Base-by-base conservation (phyloP, 2,329 filamentous ascomycete species). In the Dryadomyces sulphureus region DNA sequence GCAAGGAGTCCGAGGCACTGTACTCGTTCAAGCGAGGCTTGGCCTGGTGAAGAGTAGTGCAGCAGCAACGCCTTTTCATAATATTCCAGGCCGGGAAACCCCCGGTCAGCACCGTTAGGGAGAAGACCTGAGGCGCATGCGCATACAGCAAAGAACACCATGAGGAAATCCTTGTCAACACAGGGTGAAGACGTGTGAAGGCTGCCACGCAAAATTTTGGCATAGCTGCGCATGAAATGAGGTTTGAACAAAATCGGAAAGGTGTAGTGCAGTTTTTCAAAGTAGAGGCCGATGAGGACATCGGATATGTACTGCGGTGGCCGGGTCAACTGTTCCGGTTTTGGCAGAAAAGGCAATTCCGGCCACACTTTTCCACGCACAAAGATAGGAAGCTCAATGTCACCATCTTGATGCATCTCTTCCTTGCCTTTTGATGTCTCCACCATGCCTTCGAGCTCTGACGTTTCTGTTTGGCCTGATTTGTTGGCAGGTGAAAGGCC, bases 81-180 rank as follows among this genome's bases (percentile, higher is more conserved):
- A 36, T 55, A 53, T 11, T 55, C 53, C 12, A 56, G 32, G 4
- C 55, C 55, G 0, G 54, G 45, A 19, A 56, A 53, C 1, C 45
- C 41, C 7, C 39, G 36, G 5, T 52, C 51, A 1, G 49, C 36
- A 6, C 46, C 45, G 0, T 43, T 41, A 2, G 53, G 55, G 9
- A 58, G 43, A 9, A 57, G 51, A 12, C 57, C 53, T 0, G 57
- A 56, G 8, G 57, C 53, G 20, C 57, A 59, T 0, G 57, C 57
- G 38, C 57, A 59, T 0, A 59, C 54, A 6, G 57, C 53, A 24
- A 56, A 59, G 47, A 59, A 59, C 3, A 59, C 54, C 20, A 52
- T 52, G 4, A 59, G 47, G 34, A 58, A 59, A 16, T 54, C 49
- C 12, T 48, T 44, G 32, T 57, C 53, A 3, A 42, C 42, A 0